phyloP scores from a whole-genome alignment of 2,329 filamentous ascomycete species.

The Pseudogymnoascus sp. region DNA sequence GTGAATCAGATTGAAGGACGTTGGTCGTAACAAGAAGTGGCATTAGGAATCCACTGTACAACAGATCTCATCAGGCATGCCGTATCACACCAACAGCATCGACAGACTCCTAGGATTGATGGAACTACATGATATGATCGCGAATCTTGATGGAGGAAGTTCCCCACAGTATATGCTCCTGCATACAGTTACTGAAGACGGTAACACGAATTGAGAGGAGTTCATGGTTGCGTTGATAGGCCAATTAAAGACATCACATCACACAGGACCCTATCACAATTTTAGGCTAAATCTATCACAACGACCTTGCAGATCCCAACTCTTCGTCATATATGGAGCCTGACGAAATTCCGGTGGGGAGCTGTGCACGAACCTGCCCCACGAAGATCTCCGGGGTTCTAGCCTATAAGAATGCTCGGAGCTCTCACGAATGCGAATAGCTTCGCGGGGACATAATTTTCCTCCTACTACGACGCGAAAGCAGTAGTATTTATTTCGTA shows the following conservation, averaged over 20 bases:
- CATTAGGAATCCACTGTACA: neutral
- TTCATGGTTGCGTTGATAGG: neutral
- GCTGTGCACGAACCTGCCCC: neutral
- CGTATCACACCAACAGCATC: neutral
- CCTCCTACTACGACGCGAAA: neutral
- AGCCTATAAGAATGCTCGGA: neutral
- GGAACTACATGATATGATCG: neutral
- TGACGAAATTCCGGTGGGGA: neutral
- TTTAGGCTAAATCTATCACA: neutral
- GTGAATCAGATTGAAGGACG: neutral
- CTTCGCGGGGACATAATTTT: neutral
- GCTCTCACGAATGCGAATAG: neutral
- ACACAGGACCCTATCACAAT: neutral
- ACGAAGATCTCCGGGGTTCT: neutral
- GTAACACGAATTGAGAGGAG: neutral
- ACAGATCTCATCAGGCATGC: neutral
- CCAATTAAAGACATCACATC: neutral
- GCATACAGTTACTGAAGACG: neutral
- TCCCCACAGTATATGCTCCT: neutral
- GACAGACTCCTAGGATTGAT: neutral
- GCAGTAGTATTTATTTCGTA: neutral
- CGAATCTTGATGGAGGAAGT: neutral
- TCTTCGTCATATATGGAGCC: neutral
- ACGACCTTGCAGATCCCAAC: neutral
- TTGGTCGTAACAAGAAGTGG: neutral